A percentile compares a stretch with the other conserved stretches of the same genome.
Conservation (phyloP, 1,284 basidiomycete species). For the Moniliella sp. region DNA sequence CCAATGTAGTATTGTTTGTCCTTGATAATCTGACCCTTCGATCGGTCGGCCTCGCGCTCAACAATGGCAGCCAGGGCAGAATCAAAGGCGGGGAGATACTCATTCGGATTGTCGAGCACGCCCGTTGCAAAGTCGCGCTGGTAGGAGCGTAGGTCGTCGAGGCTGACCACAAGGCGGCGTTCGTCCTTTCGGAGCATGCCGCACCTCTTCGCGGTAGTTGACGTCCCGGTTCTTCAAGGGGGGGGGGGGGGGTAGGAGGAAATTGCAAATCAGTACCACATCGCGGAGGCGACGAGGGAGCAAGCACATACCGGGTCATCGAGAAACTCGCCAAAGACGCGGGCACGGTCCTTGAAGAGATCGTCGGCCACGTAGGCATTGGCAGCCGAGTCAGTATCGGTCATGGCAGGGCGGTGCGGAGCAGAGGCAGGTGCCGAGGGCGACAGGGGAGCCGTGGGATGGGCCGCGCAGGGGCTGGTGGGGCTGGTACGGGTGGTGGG, state of each 20-base stretch:
- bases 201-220: conserved; percentile 70
- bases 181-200: conserved; percentile 64
- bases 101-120: conserved; percentile 65
- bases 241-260: conserved; percentile 1
- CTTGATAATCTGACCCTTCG: conserved; percentile 63
- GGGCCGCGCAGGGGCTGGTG: conserved; percentile 1
- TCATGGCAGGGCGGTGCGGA: background rate
- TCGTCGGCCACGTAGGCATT: conserved; percentile 24
- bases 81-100: conserved; percentile 78
- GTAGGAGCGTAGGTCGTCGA: conserved; percentile 87
- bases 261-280: conserved; percentile 5
- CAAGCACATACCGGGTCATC: conserved; percentile 47
- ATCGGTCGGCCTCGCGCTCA: conserved; percentile 51
- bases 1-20: conserved; percentile 54
- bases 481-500: background rate
- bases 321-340: conserved; percentile 68
- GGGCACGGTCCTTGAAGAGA: conserved; percentile 30
- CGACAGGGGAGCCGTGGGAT: background rate
- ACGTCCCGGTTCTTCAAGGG: conserved; percentile 13
- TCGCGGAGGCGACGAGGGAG: conserved; percentile 1
- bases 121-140: conserved; percentile 43
- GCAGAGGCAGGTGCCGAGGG: background rate
- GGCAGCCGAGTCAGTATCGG: conserved; percentile 8
- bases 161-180: conserved; percentile 76
- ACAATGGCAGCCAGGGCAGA: conserved; percentile 58